Conservation (phyloP, 2,329 filamentous ascomycete species). For the Phyllachora maydis region DNA sequence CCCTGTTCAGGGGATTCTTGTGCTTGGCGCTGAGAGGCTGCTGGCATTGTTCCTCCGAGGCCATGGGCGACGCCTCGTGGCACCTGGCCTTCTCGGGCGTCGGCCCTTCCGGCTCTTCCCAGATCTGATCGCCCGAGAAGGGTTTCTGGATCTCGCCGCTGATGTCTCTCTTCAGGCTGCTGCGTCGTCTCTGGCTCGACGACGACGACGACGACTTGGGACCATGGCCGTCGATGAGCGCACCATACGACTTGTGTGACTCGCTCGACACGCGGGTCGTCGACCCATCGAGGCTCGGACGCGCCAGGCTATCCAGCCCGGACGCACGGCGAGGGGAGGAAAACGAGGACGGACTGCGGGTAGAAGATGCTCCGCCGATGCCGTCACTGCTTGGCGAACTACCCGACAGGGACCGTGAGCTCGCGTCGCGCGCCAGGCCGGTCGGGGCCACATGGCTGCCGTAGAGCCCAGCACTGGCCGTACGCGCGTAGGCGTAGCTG, state of each 20-base stretch:
- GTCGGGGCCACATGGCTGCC: constrained; percentile 23
- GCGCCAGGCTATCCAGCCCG: constrained; percentile 8
- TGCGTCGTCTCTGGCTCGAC: constrained; percentile 30
- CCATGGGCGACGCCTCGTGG: constrained; percentile 5
- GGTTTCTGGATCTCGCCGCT: constrained; percentile 46
- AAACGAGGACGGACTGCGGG: constrained; percentile 11
- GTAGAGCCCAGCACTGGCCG: constrained; percentile 33
- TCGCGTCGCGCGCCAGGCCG: constrained; percentile 20
- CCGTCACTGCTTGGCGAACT: constrained; percentile 29
- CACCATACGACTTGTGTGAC: constrained; percentile 17
- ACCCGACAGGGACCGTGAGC: constrained; percentile 24
- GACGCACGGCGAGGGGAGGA: constrained; percentile 5
- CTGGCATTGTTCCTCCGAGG: constrained; percentile 7
- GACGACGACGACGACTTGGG: constrained; percentile 12
- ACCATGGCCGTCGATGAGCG: constrained; percentile 15
- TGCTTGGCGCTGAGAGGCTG: constrained; percentile 34
- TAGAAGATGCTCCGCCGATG: constrained; percentile 13
- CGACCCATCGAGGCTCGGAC: constrained; percentile 12
- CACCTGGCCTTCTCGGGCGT: constrained; percentile 9
- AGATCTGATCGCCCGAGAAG: constrained; percentile 65
- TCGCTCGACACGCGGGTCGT: constrained; percentile 6
- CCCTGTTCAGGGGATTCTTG: constrained; percentile 43
- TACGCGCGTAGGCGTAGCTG: constrained; percentile 48
- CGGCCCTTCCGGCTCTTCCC: constrained; percentile 58
- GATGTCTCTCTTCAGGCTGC: constrained; percentile 46